phyloP scores from a whole-genome alignment of 2,329 filamentous ascomycete genomes.

The Cladorrhinum sp. region DNA sequence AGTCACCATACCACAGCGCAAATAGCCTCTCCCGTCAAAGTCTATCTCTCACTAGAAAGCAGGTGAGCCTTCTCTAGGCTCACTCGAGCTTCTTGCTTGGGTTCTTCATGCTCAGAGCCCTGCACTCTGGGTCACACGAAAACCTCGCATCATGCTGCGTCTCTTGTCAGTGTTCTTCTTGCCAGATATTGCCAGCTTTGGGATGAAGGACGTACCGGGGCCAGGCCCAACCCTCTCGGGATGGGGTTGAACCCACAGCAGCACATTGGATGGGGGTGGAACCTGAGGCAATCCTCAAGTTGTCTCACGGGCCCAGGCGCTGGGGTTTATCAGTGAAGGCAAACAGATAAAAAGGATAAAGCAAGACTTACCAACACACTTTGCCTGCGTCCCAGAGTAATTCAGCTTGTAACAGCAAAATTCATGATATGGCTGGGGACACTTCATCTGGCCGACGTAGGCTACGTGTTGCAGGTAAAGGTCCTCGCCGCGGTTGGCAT shows the following conservation, averaged over 20 bases:
- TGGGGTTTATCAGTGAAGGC: neutral
- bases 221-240: neutral
- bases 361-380: slow-evolving; percentile 14
- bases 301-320: neutral
- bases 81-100: neutral
- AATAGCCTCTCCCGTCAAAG: too few species aligned
- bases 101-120: neutral
- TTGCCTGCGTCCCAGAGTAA: slow-evolving; percentile 11
- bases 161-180: neutral
- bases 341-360: neutral
- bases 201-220: neutral
- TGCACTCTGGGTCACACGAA: neutral
- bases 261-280: neutral
- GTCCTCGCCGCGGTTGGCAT: too few species aligned
- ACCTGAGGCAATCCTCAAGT: neutral
- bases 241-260: neutral
- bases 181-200: neutral
- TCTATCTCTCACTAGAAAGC: too few species aligned
- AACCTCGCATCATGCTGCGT: neutral
- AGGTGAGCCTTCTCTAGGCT: neutral
- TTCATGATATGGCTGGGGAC: neutral
- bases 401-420: slow-evolving; percentile 14
- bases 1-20: too few species aligned
- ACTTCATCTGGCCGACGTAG: too few species aligned
- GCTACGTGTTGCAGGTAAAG: neutral